A percentile compares a stretch with the other conserved stretches of the same genome.
These are phyloP conservation scores for Dendrocalamus latiflorus DNA, from an alignment of 202 grass and related monocot genomes.

Conservation along the genomic window DNA sequence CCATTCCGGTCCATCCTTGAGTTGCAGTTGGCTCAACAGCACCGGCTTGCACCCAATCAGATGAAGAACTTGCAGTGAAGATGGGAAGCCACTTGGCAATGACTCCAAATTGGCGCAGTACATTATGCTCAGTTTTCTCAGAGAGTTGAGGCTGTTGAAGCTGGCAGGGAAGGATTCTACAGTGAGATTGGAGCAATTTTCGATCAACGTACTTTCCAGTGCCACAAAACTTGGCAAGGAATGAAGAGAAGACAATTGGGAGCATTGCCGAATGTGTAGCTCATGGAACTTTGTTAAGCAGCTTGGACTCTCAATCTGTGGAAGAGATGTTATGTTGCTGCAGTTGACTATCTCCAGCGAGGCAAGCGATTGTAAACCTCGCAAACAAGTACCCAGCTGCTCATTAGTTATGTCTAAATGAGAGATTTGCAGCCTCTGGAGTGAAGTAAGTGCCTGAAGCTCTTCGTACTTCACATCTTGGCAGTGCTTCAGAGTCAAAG, in stretches of 20 bases:
- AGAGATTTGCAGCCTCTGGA: constrained; percentile 41
- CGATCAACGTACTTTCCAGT: constrained; percentile 33
- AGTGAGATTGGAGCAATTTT: constrained; percentile 39
- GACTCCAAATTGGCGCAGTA: constrained; percentile 38
- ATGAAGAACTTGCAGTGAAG: constrained; percentile 49
- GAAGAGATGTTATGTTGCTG: constrained; percentile 42
- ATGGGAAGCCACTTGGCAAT: constrained; percentile 34
- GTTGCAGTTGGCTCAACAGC: constrained; percentile 23
- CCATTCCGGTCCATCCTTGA: constrained; percentile 34
- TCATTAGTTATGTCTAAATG: constrained; percentile 43
- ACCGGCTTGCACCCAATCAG: constrained; percentile 40
- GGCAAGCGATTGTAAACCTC: constrained; percentile 9
- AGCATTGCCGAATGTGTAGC: constrained; percentile 42
- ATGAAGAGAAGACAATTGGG: constrained; percentile 25
- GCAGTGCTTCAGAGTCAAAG: constrained; percentile 36
- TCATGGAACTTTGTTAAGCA: constrained; percentile 31
- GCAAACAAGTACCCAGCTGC: constrained; percentile 34
- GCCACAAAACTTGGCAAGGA: constrained; percentile 20
- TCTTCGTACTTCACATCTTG: constrained; percentile 23
- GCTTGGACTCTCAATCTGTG: constrained; percentile 8
- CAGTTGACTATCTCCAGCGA: constrained; percentile 46
- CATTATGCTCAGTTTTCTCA: constrained; percentile 54
- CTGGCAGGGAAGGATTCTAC: constrained; percentile 27
- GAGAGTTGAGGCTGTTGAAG: constrained; percentile 24
- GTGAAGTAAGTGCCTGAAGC: constrained; percentile 25